Percentiles rank a stretch among this genome's conserved stretches.
Conservation (phyloP, 345 rosid species). For the Citrus glauca region DNA sequence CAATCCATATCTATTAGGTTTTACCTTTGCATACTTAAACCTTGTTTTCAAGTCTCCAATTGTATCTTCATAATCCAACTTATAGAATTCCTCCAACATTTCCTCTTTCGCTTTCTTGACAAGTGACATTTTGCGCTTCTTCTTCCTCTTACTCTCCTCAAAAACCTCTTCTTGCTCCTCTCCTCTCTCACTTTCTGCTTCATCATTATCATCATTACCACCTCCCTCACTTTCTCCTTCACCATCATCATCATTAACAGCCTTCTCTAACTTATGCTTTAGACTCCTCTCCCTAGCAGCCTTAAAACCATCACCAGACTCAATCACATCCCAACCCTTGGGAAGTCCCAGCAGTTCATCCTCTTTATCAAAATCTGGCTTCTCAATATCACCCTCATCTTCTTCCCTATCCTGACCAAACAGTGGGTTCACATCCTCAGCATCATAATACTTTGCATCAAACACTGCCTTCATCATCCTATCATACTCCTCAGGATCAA, state of each 20-base stretch:
- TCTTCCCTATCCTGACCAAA: slow-evolving; percentile 46
- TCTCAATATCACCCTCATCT: slow-evolving; percentile 43
- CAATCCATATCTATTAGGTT: slow-evolving; percentile 62
- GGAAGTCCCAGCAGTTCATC: slow-evolving; percentile 85
- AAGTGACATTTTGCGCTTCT: slow-evolving; percentile 60
- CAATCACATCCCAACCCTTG: slow-evolving; percentile 57
- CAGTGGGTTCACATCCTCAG: slow-evolving; percentile 49
- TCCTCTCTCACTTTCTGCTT: slow-evolving; percentile 10
- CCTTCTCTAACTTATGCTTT: slow-evolving; percentile 35
- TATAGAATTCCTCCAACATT: slow-evolving; percentile 83
- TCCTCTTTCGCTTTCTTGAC: slow-evolving; percentile 66
- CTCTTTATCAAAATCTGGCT: slow-evolving; percentile 81
- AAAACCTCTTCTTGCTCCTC: slow-evolving; percentile 13
- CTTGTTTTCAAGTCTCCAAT: slow-evolving; percentile 85
- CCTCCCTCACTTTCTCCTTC: slow-evolving; percentile 18
- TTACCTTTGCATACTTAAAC: slow-evolving; percentile 74
- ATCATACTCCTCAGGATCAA: slow-evolving; percentile 78
- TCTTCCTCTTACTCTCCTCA: slow-evolving; percentile 59
- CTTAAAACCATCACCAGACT: slow-evolving; percentile 51
- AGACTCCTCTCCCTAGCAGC: slow-evolving; percentile 59
- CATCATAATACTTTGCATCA: slow-evolving; percentile 56
- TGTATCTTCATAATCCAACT: slow-evolving; percentile 89
- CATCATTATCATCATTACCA: slow-evolving; percentile 7
- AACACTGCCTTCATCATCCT: slow-evolving; percentile 72
- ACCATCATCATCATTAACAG: slow-evolving; percentile 12